Conservation (phyloP, 225 moss, liverwort and hornwort species). For the Polytrichum commune region DNA sequence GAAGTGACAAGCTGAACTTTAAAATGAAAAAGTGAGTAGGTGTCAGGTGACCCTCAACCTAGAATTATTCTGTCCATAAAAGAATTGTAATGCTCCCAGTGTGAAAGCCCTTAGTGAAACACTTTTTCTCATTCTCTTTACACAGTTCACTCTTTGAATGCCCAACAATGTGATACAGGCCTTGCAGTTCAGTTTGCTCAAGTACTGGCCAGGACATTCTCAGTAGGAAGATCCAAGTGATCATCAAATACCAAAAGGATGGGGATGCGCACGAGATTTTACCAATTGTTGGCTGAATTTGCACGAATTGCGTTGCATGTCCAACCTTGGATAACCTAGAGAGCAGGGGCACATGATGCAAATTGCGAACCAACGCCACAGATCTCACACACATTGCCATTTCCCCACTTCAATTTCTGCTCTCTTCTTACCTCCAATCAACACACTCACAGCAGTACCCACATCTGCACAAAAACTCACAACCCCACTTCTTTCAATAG, state of each 20-base stretch:
- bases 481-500: too few species aligned
- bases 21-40: too few species aligned
- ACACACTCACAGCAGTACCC: too few species aligned
- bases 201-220: background rate
- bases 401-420: too few species aligned
- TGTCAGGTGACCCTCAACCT: background rate
- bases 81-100: background rate
- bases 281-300: constrained; percentile 22
- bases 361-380: constrained; percentile 26
- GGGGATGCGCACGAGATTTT: background rate
- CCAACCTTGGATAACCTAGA: constrained; percentile 30
- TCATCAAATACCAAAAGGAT: background rate
- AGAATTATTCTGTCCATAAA: background rate
- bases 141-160: background rate
- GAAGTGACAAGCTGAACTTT: too few species aligned
- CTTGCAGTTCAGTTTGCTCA: background rate
- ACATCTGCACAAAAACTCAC: too few species aligned
- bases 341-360: constrained; percentile 36
- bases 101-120: background rate
- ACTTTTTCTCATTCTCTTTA: background rate
- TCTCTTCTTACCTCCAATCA: too few species aligned
- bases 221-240: background rate
- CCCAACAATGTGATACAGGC: background rate
- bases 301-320: constrained; percentile 11
- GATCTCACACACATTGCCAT: constrained; percentile 32